phyloP scores from a whole-genome alignment of 2,329 filamentous ascomycete species.

The Sarocladium brachiariae region DNA sequence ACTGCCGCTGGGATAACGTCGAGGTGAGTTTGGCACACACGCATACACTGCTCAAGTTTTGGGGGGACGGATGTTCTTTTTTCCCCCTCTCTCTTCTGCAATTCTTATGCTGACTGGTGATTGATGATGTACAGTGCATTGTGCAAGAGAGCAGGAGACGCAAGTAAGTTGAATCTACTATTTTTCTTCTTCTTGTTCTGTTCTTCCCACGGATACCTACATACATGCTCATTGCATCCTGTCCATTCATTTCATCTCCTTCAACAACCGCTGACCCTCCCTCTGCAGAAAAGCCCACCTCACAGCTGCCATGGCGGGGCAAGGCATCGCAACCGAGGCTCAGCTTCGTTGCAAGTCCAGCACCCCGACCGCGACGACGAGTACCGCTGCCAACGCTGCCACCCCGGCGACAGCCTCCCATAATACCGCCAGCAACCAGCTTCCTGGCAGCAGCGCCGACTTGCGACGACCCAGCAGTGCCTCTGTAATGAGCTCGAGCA shows the following conservation, averaged over 20 bases:
- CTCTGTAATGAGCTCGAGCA: conserved; percentile 26
- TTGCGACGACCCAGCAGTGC: conserved; percentile 30
- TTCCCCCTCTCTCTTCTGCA: too few relatives aligned
- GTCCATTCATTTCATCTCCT: neutral
- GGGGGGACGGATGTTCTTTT: too few relatives aligned
- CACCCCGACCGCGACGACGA: neutral
- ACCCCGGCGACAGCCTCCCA: conserved; percentile 3
- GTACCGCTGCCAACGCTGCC: conserved; percentile 10
- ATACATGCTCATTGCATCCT: too few relatives aligned
- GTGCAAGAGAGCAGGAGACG: conserved; percentile 77
- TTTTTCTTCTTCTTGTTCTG: neutral
- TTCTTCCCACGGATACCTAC: neutral
- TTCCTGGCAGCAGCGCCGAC: conserved; percentile 25
- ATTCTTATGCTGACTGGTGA: neutral
- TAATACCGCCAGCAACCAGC: neutral
- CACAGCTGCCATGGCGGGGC: conserved; percentile 30
- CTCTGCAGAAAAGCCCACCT: conserved; percentile 35
- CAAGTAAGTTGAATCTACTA: conserved; percentile 61
- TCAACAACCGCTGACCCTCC: conserved; percentile 1
- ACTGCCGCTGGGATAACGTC: conserved; percentile 75
- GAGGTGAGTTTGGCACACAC: conserved; percentile 33
- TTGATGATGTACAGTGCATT: conserved; percentile 44
- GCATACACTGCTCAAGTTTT: too few relatives aligned
- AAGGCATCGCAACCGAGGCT: conserved; percentile 35
- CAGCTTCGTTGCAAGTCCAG: conserved; percentile 19